A percentile compares a stretch with the other conserved stretches of the same genome.
phyloP scores from a whole-genome alignment of 352 stramenopile species.

The Phytopythium oedochilum region DNA sequence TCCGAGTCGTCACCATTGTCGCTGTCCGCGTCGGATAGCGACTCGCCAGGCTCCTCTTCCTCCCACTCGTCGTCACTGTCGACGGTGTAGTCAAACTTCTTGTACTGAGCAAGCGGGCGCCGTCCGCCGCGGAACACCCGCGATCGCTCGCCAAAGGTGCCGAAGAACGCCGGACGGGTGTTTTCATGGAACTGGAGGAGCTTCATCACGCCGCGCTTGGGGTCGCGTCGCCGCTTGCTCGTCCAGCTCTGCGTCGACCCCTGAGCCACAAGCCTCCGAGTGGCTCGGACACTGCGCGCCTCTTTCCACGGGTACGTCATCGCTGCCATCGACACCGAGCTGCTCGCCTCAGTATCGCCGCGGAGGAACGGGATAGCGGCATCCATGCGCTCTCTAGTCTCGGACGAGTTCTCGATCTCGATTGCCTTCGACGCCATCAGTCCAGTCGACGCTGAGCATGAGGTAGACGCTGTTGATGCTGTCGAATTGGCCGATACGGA shows the following conservation, averaged over 20 bases:
- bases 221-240: slow-evolving; percentile 39
- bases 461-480: neutral
- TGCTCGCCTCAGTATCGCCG: neutral
- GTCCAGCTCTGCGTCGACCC: slow-evolving; percentile 36
- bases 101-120: slow-evolving; percentile 53
- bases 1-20: slow-evolving; percentile 69
- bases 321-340: neutral
- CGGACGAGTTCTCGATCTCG: slow-evolving; percentile 8
- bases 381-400: slow-evolving; percentile 57
- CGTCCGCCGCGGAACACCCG: slow-evolving; percentile 55
- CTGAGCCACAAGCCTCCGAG: neutral
- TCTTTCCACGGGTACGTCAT: neutral
- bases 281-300: too few relatives aligned
- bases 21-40: slow-evolving; percentile 65
- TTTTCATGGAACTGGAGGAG: slow-evolving; percentile 87
- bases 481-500: neutral
- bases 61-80: slow-evolving; percentile 89
- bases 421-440: neutral
- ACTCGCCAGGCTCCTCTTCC: slow-evolving; percentile 84
- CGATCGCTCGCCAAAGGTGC: slow-evolving; percentile 61
- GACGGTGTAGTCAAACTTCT: slow-evolving; percentile 69
- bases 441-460: neutral
- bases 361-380: slow-evolving; percentile 21
- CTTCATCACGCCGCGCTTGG: slow-evolving; percentile 75
- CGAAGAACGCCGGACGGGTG: slow-evolving; percentile 71